Conservation (phyloP, 2,329 filamentous ascomycete species). For the Pleomassaria siparia region DNA sequence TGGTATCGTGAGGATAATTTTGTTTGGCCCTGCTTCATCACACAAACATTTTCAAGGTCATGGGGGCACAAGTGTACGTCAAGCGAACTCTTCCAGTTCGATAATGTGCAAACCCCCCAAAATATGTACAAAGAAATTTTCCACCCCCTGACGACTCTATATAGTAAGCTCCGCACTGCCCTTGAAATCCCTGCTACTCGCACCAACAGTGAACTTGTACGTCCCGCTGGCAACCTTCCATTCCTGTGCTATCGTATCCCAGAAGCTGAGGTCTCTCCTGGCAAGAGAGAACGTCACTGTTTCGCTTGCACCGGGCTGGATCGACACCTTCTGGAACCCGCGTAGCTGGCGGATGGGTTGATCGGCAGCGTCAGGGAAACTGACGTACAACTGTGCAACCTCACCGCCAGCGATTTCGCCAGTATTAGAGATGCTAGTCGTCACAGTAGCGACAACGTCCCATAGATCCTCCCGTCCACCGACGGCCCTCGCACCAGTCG, state of each 20-base stretch:
- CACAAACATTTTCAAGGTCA: too few species aligned
- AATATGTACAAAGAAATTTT: too few species aligned
- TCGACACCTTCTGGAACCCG: conserved; percentile 19
- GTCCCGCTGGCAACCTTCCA: conserved; percentile 10
- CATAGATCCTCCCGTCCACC: conserved; percentile 10
- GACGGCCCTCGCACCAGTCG: neutral
- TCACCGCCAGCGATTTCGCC: conserved; percentile 19
- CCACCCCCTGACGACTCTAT: too few species aligned
- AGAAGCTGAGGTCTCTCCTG: conserved; percentile 24
- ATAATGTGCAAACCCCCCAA: too few species aligned
- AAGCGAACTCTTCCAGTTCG: too few species aligned
- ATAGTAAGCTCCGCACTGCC: neutral
- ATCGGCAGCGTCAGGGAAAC: conserved; percentile 14
- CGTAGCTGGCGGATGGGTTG: conserved; percentile 16
- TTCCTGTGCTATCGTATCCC: conserved; percentile 19
- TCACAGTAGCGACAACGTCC: conserved; percentile 14
- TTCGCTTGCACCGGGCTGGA: conserved; percentile 12
- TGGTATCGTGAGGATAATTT: too few species aligned
- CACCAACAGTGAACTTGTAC: neutral
- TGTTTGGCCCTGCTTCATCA: too few species aligned
- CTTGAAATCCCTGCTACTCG: neutral
- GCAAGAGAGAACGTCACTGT: conserved; percentile 17
- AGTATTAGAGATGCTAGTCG: conserved; percentile 21
- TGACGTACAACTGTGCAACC: conserved; percentile 22
- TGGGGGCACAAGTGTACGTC: too few species aligned